Percentiles rank a stretch among this genome's conserved stretches.
phyloP scores from a whole-genome alignment of 2,329 filamentous ascomycete genomes.

The Diaporthe batatas region DNA sequence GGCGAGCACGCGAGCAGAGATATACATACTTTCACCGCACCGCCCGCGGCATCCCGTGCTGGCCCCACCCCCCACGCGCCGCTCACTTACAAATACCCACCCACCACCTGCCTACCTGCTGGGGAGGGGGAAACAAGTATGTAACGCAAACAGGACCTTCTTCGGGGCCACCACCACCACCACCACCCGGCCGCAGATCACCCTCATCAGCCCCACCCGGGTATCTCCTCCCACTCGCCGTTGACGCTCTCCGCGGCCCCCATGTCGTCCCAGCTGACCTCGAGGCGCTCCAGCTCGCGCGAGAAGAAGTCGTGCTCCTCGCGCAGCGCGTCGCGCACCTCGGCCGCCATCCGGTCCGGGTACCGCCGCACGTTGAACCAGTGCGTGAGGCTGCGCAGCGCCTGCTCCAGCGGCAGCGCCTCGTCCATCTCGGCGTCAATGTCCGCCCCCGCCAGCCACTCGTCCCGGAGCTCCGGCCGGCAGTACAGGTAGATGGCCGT shows the following conservation, averaged over 20 bases:
- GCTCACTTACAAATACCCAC: not conserved
- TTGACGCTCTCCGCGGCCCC: slow-evolving; percentile 49
- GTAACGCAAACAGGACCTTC: not conserved
- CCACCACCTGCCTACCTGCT: not conserved
- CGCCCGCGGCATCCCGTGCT: not conserved
- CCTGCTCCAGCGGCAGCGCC: slow-evolving; percentile 91
- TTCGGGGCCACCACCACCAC: not conserved
- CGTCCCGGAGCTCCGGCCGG: slow-evolving; percentile 90
- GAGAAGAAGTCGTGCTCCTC: slow-evolving; percentile 86
- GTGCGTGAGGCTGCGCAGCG: slow-evolving; percentile 87
- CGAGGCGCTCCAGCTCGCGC: slow-evolving; percentile 81
- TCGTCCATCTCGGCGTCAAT: slow-evolving; percentile 95
- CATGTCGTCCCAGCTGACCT: slow-evolving; percentile 63
- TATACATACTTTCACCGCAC: not conserved
- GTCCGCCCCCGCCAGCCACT: slow-evolving; percentile 93
- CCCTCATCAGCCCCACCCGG: slow-evolving; percentile 35
- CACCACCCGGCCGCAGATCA: too few relatives aligned
- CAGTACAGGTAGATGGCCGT: slow-evolving; percentile 97
- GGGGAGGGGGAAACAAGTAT: not conserved
- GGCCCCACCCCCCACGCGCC: slow-evolving; percentile 5
- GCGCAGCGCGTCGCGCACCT: slow-evolving; percentile 69
- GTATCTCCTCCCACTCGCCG: slow-evolving; percentile 46
- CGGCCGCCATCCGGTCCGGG: slow-evolving; percentile 79
- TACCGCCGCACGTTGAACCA: slow-evolving; percentile 93
- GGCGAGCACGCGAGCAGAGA: slow-evolving; percentile 18